Evolutionary conservation across 495 filamentous ascomycete species (phyloP), one percentile per base, ranked within the genome.

Genomic region (Penicillium pancosmium): DNA sequence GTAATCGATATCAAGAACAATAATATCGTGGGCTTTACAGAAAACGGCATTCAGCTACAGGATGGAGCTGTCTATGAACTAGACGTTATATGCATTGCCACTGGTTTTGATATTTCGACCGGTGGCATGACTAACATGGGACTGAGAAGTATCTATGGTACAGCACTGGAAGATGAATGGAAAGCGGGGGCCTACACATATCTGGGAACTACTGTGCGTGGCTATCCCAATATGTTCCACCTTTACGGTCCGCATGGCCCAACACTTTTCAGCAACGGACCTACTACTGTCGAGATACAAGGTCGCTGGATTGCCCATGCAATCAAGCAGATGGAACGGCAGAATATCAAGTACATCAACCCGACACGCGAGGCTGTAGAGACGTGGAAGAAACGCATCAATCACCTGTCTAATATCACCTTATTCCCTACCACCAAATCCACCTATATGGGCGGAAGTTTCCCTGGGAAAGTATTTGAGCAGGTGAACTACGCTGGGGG

Each of bases 191-290:
- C 76, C 5, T 72, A 70, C 50, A 78, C 81, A 0, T 81, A 78
- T 56, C 71, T 84, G 0, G 83, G 83, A 16, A 74, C 82, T 41
- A 73, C 72, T 4, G 73, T 73, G 46, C 61, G 65, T 46, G 77
- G 74, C 27, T 83, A 75, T 56, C 83, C 83, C 2, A 85, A 86
- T 64, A 75, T 81, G 69, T 82, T 83, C 73, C 76, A 82, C 55
- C 53, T 53, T 8, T 82, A 80, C 60, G 77, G 77, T 44, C 68
- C 73, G 7, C 78, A 80, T 62, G 80, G 67, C 27, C 82, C 75
- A 21, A 79, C 76, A 11, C 78, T 78, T 15, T 79, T 83, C 54
- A 65, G 64, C 68, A 84, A 83, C 63, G 80, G 80, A 0, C 82
- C 81, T 2, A 71, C 68, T 1, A 80, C 79, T 50, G 71, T 78